These are phyloP conservation scores for Starmerella vaccinii DNA, from an alignment of 805 yeast genomes.

Conservation along the genomic window DNA sequence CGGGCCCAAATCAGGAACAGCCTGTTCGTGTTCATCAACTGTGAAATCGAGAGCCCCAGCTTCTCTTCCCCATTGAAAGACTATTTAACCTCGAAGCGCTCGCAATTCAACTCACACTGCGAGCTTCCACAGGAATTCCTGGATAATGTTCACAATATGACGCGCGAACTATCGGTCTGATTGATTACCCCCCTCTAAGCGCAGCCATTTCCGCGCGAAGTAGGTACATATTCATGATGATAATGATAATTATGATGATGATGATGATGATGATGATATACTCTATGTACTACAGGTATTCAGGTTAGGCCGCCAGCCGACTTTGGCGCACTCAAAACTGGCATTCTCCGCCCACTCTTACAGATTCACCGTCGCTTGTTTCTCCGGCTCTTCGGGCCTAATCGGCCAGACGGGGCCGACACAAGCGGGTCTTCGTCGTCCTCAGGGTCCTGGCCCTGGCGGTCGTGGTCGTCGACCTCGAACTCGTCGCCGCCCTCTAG, in stretches of 20 bases:
- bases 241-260: too few species aligned
- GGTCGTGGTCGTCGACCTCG: slow-evolving; percentile 11
- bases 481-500: slow-evolving; percentile 23
- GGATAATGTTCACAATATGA: slow-evolving; percentile 47
- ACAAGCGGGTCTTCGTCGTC: slow-evolving; percentile 22
- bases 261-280: too few species aligned
- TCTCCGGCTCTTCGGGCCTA: not conserved
- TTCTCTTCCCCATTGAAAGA: slow-evolving; percentile 97
- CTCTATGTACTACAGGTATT: too few species aligned
- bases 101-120: slow-evolving; percentile 81
- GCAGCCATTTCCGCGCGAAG: too few species aligned
- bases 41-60: slow-evolving; percentile 91
- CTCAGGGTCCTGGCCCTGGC: slow-evolving; percentile 1
- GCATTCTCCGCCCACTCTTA: too few species aligned
- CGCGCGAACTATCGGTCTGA: too few species aligned
- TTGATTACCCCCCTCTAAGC: too few species aligned
- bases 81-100: slow-evolving; percentile 77
- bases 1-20: slow-evolving; percentile 83
- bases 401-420: slow-evolving; percentile 18
- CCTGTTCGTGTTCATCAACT: slow-evolving; percentile 82
- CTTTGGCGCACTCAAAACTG: too few species aligned
- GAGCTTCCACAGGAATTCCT: slow-evolving; percentile 70
- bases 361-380: not conserved
- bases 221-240: too few species aligned
- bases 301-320: too few species aligned